phyloP scores from a whole-genome alignment of 169 alveolate species.

The Cryptosporidium baileyi region DNA sequence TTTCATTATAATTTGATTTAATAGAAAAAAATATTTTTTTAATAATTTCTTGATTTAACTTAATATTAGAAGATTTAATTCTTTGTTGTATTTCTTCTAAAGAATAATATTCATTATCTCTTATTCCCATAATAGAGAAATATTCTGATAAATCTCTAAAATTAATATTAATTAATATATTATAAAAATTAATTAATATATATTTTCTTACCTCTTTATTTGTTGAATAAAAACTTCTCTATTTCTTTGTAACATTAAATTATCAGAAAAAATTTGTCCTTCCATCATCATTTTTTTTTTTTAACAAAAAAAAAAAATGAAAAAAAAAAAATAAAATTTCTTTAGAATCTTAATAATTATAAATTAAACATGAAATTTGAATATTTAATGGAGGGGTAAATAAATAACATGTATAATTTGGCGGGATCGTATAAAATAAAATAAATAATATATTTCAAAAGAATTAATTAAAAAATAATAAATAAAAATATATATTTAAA shows the following conservation, averaged over 20 bases:
- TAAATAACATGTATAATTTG: too few relatives aligned
- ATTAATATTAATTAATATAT: neutral
- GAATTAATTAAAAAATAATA: too few relatives aligned
- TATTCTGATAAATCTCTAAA: slow-evolving; percentile 51
- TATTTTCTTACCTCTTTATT: slow-evolving; percentile 45
- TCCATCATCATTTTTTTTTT: slow-evolving; percentile 9
- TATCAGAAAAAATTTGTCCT: slow-evolving; percentile 11
- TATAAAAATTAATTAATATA: neutral
- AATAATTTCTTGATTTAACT: slow-evolving; percentile 23
- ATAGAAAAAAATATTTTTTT: slow-evolving; percentile 18
- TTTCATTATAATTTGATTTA: slow-evolving; percentile 15
- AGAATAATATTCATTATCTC: slow-evolving; percentile 40
- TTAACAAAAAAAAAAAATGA: neutral
- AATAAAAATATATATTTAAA: too few relatives aligned
- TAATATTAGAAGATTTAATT: neutral
- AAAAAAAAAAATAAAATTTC: too few relatives aligned
- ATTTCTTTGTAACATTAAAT: slow-evolving; percentile 22
- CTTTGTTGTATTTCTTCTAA: slow-evolving; percentile 33
- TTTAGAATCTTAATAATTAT: too few relatives aligned
- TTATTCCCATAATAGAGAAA: slow-evolving; percentile 53
- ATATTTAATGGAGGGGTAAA: too few relatives aligned
- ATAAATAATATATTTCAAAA: too few relatives aligned
- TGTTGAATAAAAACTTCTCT: slow-evolving; percentile 51
- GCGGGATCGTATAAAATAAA: too few relatives aligned
- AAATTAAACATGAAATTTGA: too few relatives aligned